Evolutionary conservation across 2,329 filamentous ascomycete genomes (phyloP).

Genomic region (Phaeophleospora eucalypticola): DNA sequence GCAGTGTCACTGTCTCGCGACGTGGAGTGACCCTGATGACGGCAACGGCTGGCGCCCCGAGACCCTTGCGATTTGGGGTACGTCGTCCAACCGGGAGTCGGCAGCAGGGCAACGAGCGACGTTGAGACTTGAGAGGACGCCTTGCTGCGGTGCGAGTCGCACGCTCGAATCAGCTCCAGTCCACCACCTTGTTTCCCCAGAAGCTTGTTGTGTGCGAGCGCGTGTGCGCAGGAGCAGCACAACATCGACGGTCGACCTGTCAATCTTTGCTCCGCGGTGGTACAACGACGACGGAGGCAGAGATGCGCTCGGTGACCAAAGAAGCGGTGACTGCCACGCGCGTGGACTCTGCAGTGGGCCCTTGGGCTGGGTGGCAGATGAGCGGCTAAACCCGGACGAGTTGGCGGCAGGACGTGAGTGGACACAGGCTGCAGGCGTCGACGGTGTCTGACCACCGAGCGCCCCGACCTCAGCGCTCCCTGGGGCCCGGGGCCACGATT

Average conservation of each 20-base stretch:
- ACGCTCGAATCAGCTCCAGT: background rate
- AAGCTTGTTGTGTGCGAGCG: background rate
- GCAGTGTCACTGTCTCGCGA: background rate
- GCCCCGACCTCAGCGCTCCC: background rate
- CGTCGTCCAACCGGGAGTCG: background rate
- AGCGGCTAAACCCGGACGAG: background rate
- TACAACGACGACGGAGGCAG: too few relatives aligned
- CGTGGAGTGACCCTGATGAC: slow-evolving; percentile 1
- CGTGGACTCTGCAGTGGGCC: slow-evolving; percentile 2
- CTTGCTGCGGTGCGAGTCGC: background rate
- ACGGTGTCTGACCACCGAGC: background rate
- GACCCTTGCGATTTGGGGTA: background rate
- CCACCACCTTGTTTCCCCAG: background rate
- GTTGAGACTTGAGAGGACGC: background rate
- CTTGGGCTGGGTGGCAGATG: background rate
- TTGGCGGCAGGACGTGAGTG: background rate
- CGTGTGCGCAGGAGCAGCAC: too few relatives aligned
- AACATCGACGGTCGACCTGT: too few relatives aligned
- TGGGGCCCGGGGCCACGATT: background rate
- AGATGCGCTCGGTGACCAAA: background rate
- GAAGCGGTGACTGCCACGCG: background rate
- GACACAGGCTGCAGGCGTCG: background rate
- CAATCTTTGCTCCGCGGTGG: too few relatives aligned
- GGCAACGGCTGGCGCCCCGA: background rate
- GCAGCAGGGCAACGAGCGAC: background rate